phyloP scores from a whole-genome alignment of 805 yeast species.

The Candida methanosorbosa region DNA sequence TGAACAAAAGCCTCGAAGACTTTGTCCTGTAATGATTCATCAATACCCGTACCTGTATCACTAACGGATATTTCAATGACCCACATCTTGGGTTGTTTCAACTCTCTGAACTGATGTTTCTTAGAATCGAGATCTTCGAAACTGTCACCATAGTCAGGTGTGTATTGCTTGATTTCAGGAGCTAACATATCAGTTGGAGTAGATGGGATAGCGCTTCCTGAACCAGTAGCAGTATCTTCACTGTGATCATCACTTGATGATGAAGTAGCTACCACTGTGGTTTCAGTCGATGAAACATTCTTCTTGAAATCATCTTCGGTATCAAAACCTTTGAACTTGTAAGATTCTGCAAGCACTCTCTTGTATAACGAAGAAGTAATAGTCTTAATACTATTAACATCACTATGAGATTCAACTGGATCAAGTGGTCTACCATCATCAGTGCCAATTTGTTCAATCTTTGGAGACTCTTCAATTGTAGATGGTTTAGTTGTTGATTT shows the following conservation, averaged over 20 bases:
- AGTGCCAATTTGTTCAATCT: too few relatives aligned
- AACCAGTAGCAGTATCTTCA: neutral
- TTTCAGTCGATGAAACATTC: neutral
- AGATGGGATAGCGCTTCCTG: too few relatives aligned
- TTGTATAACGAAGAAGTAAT: neutral
- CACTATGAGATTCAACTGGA: neutral
- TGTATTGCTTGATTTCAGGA: neutral
- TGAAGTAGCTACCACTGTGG: neutral
- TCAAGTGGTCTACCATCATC: too few relatives aligned
- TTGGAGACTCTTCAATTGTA: neutral
- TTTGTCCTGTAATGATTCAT: conserved; percentile 65
- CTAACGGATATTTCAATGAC: conserved; percentile 63
- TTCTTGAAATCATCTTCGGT: neutral
- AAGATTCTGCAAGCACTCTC: conserved; percentile 1
- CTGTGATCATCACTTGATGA: neutral
- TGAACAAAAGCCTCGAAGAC: conserved; percentile 96
- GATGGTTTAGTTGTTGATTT: neutral
- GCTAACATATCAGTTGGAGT: too few relatives aligned
- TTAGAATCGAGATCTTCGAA: neutral
- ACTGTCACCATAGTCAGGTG: neutral
- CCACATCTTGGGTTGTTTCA: conserved; percentile 36
- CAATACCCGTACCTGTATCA: conserved; percentile 95
- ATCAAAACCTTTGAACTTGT: conserved; percentile 1
- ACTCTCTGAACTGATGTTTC: conserved; percentile 6
- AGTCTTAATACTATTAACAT: neutral